Conservation (phyloP, 2,329 filamentous ascomycete species). For the Coniella lustricola region DNA sequence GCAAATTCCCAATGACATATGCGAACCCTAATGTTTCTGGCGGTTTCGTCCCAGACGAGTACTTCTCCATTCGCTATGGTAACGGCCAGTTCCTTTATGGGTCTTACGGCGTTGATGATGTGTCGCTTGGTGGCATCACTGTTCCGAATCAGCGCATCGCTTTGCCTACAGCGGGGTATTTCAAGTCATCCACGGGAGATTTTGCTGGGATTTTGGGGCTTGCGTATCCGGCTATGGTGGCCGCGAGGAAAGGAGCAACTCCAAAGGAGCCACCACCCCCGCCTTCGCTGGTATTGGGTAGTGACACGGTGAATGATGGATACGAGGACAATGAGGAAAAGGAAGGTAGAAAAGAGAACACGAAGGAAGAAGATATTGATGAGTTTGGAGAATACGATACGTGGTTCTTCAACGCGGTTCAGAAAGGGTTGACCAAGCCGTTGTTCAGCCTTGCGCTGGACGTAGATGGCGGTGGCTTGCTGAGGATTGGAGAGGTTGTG, state of each 20-base stretch:
- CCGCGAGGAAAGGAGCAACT: slow-evolving; percentile 1
- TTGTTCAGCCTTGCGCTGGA: slow-evolving; percentile 14
- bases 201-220: slow-evolving; percentile 12
- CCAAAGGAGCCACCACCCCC: not conserved
- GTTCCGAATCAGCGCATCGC: slow-evolving; percentile 8
- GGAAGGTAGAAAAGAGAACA: too few relatives aligned
- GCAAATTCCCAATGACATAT: slow-evolving; percentile 4
- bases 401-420: slow-evolving; percentile 11
- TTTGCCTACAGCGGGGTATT: slow-evolving; percentile 3
- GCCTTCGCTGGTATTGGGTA: too few relatives aligned
- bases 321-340: too few relatives aligned
- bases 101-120: slow-evolving; percentile 5
- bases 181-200: slow-evolving; percentile 2
- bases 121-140: slow-evolving; percentile 5
- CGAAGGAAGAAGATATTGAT: not conserved
- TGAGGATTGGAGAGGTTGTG: slow-evolving; percentile 7
- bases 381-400: slow-evolving; percentile 2
- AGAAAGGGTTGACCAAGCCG: slow-evolving; percentile 4
- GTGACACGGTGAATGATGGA: too few relatives aligned
- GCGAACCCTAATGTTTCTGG: not conserved
- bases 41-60: not conserved
- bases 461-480: slow-evolving; percentile 5
- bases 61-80: slow-evolving; percentile 10
- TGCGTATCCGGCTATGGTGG: slow-evolving; percentile 9
- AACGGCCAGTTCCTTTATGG: slow-evolving; percentile 10